Percentiles rank a stretch among this genome's conserved stretches.
Conservation (phyloP, 306 rosid species). For the Vigna reflexopilosa region DNA sequence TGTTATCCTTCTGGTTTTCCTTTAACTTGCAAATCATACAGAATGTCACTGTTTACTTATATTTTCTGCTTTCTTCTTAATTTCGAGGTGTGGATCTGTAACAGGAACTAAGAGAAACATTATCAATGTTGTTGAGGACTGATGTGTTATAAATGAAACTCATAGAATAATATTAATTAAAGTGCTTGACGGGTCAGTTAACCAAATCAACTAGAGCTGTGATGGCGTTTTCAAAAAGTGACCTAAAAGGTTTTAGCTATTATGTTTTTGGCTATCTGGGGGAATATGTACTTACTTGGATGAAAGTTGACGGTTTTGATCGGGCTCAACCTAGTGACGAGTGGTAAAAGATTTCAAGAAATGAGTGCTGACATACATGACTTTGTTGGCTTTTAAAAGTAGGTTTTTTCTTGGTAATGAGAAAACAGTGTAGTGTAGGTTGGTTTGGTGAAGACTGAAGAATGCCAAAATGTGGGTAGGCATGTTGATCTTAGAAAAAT, state of each 20-base stretch:
- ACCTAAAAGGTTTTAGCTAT: neutral
- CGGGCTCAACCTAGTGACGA: neutral
- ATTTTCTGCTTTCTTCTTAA: no score
- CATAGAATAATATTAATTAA: no score
- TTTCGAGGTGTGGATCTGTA: no score
- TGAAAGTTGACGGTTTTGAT: neutral
- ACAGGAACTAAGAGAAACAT: neutral
- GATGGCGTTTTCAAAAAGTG: neutral
- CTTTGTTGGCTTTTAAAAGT: neutral
- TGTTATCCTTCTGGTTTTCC: no score
- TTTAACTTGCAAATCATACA: no score
- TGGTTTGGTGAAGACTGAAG: slow-evolving; percentile 1
- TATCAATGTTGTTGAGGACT: neutral
- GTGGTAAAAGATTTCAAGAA: neutral
- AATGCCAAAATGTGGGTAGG: neutral
- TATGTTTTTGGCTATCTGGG: neutral
- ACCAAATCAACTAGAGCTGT: slow-evolving; percentile 18
- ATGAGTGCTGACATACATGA: neutral
- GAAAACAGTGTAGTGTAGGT: neutral
- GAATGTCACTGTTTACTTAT: no score
- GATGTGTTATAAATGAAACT: slow-evolving; percentile 7
- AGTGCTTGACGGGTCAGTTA: slow-evolving; percentile 1
- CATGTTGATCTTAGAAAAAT: neutral
- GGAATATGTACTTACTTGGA: neutral
- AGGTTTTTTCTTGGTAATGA: neutral